These are phyloP conservation scores for Coemansia sp. DNA, from an alignment of 192 early-diverging fungal genomes.

Conservation along the genomic window DNA sequence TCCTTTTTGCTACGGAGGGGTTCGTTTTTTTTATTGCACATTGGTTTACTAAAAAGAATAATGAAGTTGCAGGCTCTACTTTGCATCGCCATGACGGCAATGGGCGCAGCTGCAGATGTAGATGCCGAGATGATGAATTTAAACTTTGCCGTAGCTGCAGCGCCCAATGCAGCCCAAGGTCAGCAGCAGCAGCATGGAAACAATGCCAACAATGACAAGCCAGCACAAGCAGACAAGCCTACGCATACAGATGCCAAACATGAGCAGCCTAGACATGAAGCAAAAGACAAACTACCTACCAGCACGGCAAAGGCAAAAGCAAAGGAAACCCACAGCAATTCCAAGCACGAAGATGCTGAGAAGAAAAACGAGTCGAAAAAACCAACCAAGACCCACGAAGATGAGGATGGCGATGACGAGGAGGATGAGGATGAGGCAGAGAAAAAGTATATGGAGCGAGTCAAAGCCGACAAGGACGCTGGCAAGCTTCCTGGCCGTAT, in stretches of 20 bases:
- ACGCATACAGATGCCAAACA: slow-evolving; percentile 11
- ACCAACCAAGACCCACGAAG: slow-evolving; percentile 40
- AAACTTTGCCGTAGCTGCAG: slow-evolving; percentile 11
- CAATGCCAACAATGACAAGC: not conserved
- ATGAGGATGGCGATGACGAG: slow-evolving; percentile 27
- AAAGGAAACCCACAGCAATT: not conserved
- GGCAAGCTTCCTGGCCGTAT: slow-evolving; percentile 48
- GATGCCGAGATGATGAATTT: slow-evolving; percentile 2
- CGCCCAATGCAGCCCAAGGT: slow-evolving; percentile 7
- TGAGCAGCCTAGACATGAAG: slow-evolving; percentile 10
- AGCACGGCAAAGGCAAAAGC: slow-evolving; percentile 6
- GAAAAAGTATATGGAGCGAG: slow-evolving; percentile 40
- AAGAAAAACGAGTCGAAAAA: slow-evolving; percentile 19
- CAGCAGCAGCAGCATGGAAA: not conserved
- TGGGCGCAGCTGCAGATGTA: slow-evolving; percentile 6
- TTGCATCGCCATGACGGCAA: slow-evolving; percentile 21
- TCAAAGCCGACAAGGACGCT: slow-evolving; percentile 49
- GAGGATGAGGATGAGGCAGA: slow-evolving; percentile 29
- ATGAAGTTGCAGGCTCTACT: slow-evolving; percentile 29
- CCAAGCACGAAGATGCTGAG: slow-evolving; percentile 37
- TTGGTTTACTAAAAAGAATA: slow-evolving; percentile 2
- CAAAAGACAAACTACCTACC: slow-evolving; percentile 5
- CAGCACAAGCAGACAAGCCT: slow-evolving; percentile 9
- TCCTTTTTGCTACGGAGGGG: not conserved
- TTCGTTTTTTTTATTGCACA: not conserved